A percentile compares a stretch with the other conserved stretches of the same genome.
Conservation (phyloP, 495 filamentous ascomycete genomes). For the Penicillium atrosanguineum region DNA sequence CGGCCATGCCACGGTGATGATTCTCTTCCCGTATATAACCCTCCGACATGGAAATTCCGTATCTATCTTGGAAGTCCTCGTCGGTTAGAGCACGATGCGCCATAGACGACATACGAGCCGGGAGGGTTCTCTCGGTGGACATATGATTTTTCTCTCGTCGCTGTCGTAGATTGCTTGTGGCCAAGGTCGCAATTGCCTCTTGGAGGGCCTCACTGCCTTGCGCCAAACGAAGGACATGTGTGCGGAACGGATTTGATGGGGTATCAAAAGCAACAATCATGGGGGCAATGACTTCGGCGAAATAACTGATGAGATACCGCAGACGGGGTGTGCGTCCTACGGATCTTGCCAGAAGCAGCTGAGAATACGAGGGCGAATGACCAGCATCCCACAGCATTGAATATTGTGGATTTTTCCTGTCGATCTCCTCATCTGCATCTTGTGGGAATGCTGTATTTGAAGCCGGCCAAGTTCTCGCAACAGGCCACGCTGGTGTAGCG, state of each 20-base stretch:
- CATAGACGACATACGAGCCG: constrained; percentile 49
- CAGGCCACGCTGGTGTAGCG: constrained; percentile 17
- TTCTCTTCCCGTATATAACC: constrained; percentile 66
- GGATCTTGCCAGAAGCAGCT: constrained; percentile 44
- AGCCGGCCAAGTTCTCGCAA: constrained; percentile 5
- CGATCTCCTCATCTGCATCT: constrained; percentile 26
- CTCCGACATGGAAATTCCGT: constrained; percentile 33
- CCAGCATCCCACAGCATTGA: constrained; percentile 23
- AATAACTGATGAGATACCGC: constrained; percentile 57
- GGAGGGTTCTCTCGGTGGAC: constrained; percentile 43
- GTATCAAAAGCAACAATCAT: constrained; percentile 89
- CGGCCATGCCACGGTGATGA: constrained; percentile 75
- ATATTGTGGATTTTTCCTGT: constrained; percentile 11
- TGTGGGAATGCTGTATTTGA: constrained; percentile 11
- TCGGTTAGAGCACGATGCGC: constrained; percentile 49
- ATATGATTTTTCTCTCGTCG: constrained; percentile 41
- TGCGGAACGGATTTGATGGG: constrained; percentile 79
- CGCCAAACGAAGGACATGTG: constrained; percentile 77
- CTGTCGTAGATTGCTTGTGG: constrained; percentile 75
- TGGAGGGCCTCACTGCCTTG: constrained; percentile 77
- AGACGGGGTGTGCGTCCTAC: constrained; percentile 55
- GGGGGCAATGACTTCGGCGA: constrained; percentile 86
- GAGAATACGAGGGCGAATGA: constrained; percentile 41
- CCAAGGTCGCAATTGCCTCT: constrained; percentile 87
- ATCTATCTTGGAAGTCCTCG: constrained; percentile 33